Percentiles rank a stretch among this genome's conserved stretches.
Conservation (phyloP, 2,329 filamentous ascomycete species). For the Nemania diffusa region DNA sequence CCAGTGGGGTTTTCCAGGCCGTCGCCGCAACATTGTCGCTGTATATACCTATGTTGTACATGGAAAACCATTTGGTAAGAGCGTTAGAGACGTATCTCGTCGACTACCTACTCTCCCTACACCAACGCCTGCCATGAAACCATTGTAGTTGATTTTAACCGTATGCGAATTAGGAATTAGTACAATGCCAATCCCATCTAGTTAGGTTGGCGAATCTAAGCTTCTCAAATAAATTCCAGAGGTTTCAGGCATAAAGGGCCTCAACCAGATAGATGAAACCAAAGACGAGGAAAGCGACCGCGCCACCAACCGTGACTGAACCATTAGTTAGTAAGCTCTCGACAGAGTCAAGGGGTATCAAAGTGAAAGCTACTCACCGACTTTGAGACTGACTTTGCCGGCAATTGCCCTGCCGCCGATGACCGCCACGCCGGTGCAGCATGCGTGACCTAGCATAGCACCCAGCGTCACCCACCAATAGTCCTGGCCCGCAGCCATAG, state of each 20-base stretch:
- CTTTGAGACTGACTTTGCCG: constrained; percentile 91
- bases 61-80: constrained; percentile 10
- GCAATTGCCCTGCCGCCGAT: constrained; percentile 93
- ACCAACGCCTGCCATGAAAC: constrained; percentile 30
- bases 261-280: constrained; percentile 92
- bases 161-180: constrained; percentile 29
- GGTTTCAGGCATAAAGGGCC: constrained; percentile 67
- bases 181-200: constrained; percentile 21
- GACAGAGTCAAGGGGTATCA: not conserved
- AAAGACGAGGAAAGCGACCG: constrained; percentile 88
- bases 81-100: constrained; percentile 3
- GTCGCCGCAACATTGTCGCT: constrained; percentile 1
- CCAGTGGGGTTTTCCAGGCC: constrained; percentile 12
- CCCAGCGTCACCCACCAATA: constrained; percentile 99
- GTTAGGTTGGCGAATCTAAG: not conserved
- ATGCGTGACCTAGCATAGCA: constrained; percentile 83
- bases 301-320: constrained; percentile 95
- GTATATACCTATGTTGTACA: constrained; percentile 35
- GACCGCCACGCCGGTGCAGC: constrained; percentile 92
- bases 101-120: not conserved
- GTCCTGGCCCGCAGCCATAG: constrained; percentile 97
- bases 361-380: constrained; percentile 73
- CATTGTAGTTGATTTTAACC: constrained; percentile 6
- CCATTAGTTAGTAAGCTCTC: constrained; percentile 53
- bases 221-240: not conserved